phyloP scores from a whole-genome alignment of 768 basidiomycete species.

The Symmetrospora coprosmae region DNA sequence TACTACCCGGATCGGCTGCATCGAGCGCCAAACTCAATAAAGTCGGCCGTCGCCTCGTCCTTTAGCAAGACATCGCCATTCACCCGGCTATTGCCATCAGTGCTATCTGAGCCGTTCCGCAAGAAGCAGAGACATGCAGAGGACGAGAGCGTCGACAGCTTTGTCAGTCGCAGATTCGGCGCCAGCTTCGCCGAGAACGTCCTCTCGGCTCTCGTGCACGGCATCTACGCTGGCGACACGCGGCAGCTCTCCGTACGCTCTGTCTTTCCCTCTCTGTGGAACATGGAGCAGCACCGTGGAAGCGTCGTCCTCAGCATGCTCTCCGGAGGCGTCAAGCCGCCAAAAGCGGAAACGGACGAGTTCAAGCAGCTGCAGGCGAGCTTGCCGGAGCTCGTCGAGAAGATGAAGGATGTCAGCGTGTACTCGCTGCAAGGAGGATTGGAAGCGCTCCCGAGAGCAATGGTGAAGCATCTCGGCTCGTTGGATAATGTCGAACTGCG shows the following conservation, averaged over 20 bases:
- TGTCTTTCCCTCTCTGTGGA: conserved; percentile 61
- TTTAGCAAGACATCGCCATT: conserved; percentile 36
- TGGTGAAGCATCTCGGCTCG: conserved; percentile 43
- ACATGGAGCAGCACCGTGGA: conserved; percentile 53
- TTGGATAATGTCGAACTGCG: conserved; percentile 15
- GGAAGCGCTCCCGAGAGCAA: conserved; percentile 48
- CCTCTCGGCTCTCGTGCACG: conserved; percentile 70
- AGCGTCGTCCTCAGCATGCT: conserved; percentile 52
- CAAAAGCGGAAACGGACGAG: conserved; percentile 24
- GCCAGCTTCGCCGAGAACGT: conserved; percentile 55
- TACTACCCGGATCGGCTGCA: conserved; percentile 46
- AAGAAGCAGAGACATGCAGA: conserved; percentile 27
- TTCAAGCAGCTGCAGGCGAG: conserved; percentile 3
- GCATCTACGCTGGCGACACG: conserved; percentile 81
- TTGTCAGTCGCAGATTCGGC: conserved; percentile 63
- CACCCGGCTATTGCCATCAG: conserved; percentile 44
- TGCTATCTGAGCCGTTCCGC: conserved; percentile 49
- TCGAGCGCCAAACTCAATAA: conserved; percentile 42
- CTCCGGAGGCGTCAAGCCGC: conserved; percentile 19
- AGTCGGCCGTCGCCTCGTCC: conserved; percentile 38
- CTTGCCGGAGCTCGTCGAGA: conserved; percentile 17
- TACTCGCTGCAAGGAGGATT: conserved; percentile 72
- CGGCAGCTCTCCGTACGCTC: conserved; percentile 57
- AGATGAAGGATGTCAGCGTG: conserved; percentile 46
- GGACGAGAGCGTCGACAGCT: conserved; percentile 71